A percentile compares a stretch with the other conserved stretches of the same genome.
Evolutionary conservation across 2,329 filamentous ascomycete species (phyloP).

Genomic region (Tolypocladium nubicola): DNA sequence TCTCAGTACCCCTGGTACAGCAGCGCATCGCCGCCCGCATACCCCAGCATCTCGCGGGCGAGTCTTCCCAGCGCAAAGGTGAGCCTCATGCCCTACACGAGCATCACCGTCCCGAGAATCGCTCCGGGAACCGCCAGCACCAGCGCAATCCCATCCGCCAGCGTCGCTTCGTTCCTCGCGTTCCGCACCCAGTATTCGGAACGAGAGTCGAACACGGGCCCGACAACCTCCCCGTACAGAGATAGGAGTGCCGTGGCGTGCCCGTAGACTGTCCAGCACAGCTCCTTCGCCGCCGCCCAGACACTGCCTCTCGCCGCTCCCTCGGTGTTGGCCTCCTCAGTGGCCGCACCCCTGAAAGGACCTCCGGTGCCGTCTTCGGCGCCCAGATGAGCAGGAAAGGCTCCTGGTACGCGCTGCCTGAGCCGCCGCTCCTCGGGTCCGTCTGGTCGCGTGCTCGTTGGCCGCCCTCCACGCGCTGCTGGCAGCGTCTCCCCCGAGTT

Average conservation of each 20-base stretch:
- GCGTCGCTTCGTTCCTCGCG: constrained; percentile 10
- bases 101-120: constrained; percentile 10
- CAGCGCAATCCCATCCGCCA: constrained; percentile 13
- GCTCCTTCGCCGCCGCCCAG: constrained; percentile 3
- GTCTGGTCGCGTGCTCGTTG: not conserved
- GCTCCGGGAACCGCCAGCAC: constrained; percentile 16
- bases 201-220: constrained; percentile 26
- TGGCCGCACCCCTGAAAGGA: constrained; percentile 11
- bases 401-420: constrained; percentile 12
- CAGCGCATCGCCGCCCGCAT: not conserved
- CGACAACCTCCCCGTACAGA: constrained; percentile 25
- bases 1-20: not conserved
- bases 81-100: constrained; percentile 17
- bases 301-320: not conserved
- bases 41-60: constrained; percentile 3
- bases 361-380: constrained; percentile 17
- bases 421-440: not conserved
- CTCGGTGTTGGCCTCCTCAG: not conserved
- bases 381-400: constrained; percentile 15
- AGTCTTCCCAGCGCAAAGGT: constrained; percentile 8
- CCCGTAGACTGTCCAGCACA: constrained; percentile 1
- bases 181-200: constrained; percentile 23
- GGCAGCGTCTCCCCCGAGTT: not conserved
- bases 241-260: constrained; percentile 8
- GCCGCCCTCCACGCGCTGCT: not conserved